phyloP scores from a whole-genome alignment of 179 eudicot genomes.

The Amaranthus tricolor region DNA sequence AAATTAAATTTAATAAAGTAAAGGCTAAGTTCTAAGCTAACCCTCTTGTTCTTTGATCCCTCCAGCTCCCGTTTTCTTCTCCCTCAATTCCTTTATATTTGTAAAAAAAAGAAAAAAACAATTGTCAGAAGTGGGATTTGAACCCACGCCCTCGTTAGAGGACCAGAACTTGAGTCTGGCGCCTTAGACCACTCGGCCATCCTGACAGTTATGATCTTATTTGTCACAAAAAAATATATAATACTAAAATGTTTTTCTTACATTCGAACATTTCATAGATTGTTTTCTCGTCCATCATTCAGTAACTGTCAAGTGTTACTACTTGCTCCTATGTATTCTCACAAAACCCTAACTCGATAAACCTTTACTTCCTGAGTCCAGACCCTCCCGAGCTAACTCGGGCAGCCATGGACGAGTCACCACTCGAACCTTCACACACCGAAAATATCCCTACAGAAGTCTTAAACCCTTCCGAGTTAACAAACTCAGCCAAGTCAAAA shows the following conservation, averaged over 20 bases:
- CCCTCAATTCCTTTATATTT: no score
- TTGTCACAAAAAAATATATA: no score
- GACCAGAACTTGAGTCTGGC: slow-evolving; percentile 13
- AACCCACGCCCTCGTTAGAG: slow-evolving; percentile 11
- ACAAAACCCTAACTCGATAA: slow-evolving; percentile 19
- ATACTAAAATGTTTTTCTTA: no score
- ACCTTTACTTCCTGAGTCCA: not conserved
- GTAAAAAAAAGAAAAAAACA: no score
- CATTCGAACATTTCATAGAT: slow-evolving; percentile 14
- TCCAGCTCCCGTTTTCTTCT: no score
- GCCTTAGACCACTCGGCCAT: slow-evolving; percentile 11
- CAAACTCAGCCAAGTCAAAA: slow-evolving; percentile 2
- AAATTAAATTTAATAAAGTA: no score
- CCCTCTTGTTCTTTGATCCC: no score
- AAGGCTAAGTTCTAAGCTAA: no score
- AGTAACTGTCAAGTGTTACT: no score
- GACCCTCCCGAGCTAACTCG: slow-evolving; percentile 27
- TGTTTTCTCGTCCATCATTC: not conserved
- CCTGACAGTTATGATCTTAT: not conserved
- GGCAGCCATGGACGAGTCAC: slow-evolving; percentile 24
- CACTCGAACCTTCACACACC: not conserved
- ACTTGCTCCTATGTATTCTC: not conserved
- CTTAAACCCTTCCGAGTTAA: not conserved
- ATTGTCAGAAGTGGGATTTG: slow-evolving; percentile 14
- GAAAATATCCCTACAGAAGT: not conserved